These are phyloP conservation scores for Penicillium roqueforti DNA, from an alignment of 495 filamentous ascomycete species.

Conservation along the genomic window DNA sequence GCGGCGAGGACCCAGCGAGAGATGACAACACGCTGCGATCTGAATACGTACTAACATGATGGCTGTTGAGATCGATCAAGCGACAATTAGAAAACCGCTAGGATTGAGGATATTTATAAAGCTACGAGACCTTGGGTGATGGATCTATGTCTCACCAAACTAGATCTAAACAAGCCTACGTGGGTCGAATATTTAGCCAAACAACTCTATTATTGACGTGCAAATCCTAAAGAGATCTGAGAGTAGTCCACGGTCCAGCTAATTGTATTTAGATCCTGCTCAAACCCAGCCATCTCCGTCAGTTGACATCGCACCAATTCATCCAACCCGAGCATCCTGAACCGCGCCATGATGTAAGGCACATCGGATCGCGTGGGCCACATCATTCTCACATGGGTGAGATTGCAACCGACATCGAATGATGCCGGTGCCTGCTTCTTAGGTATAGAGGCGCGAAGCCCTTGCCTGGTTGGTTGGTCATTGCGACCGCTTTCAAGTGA, in stretches of 20 bases:
- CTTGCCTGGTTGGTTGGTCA: not conserved
- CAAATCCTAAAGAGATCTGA: constrained; percentile 3
- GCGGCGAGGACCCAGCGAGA: not conserved
- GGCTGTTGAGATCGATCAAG: not conserved
- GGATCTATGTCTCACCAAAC: not conserved
- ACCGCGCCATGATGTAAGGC: not conserved
- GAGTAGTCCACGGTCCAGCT: constrained; percentile 3
- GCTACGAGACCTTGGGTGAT: no score
- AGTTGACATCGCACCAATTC: not conserved
- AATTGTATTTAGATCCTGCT: not conserved
- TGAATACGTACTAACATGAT: not conserved
- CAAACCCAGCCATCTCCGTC: not conserved
- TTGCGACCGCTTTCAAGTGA: not conserved
- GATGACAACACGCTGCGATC: not conserved
- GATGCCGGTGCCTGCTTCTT: not conserved
- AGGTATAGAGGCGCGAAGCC: not conserved
- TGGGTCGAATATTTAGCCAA: not conserved
- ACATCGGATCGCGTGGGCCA: not conserved
- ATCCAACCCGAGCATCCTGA: not conserved
- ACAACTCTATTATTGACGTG: constrained; percentile 4
- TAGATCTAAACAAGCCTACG: not conserved
- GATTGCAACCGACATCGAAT: not conserved
- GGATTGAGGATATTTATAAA: not conserved
- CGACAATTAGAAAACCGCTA: not conserved
- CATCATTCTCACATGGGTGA: not conserved